Conservation (phyloP, 192 early-diverging fungal genomes). For the Powellomyces hirtus region DNA sequence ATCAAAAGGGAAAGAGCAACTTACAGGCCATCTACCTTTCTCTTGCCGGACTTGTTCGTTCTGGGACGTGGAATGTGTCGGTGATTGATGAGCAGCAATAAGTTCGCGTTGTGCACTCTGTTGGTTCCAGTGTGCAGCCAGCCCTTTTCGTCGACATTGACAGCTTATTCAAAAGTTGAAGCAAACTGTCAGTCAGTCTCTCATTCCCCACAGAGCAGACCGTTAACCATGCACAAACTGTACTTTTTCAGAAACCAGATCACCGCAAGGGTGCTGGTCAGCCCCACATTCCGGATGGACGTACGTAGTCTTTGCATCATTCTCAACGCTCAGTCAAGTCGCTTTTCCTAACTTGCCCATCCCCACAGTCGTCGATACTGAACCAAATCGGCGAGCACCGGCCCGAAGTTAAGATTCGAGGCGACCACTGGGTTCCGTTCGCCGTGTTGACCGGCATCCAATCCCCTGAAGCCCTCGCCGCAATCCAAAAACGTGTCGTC, state of each 20-base stretch:
- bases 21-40: no score
- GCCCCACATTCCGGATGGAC: slow-evolving; percentile 34
- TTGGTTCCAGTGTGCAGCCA: no score
- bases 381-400: slow-evolving; percentile 47
- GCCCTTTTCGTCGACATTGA: no score
- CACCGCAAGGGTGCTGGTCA: slow-evolving; percentile 42
- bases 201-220: neutral
- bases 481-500: neutral
- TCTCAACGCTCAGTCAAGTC: neutral
- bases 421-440: slow-evolving; percentile 57
- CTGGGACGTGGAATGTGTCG: no score
- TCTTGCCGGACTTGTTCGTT: no score
- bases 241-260: slow-evolving; percentile 52
- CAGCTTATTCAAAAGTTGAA: no score
- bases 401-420: slow-evolving; percentile 27
- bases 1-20: no score
- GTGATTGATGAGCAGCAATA: no score
- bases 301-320: slow-evolving; percentile 17
- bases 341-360: neutral
- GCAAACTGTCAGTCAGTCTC: no score
- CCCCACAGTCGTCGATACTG: slow-evolving; percentile 23
- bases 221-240: slow-evolving; percentile 30
- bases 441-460: slow-evolving; percentile 39
- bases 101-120: no score
- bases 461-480: neutral